Base-by-base conservation (phyloP, 768 basidiomycete genomes). In the Dioszegia crocea region DNA sequence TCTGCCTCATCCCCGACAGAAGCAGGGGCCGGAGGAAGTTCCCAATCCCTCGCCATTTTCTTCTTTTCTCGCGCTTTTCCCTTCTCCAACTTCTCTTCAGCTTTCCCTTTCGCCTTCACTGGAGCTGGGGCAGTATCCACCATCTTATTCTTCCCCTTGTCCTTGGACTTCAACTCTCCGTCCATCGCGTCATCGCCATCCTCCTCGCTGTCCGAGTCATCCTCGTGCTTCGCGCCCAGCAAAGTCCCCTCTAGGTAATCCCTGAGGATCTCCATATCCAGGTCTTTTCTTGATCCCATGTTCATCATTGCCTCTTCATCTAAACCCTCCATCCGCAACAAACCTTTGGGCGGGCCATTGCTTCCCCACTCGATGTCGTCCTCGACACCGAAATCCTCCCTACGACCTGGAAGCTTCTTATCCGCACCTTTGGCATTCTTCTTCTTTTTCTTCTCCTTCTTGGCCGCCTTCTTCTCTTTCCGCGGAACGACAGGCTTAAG, bases 331-430 rank as follows among this genome's bases (percentile, higher is more conserved):
- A 44, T n/a, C 4, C 41, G 19, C n/a, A 44, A 21, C 17, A 45
- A 6, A 10, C 43, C 56, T 16, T 60, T 63, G 5, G 73, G 68
- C 23, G 73, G 71, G 2, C 71, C 75, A 49, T 76, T 73, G 45
- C 71, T 72, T n/a, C 75, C 75, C 75, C 75, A 76, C 3, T 76
- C 73, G 24, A 76, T 50, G 57, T 76, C 75, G 4, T 70, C 72
- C 55, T 70, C 75, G 10, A 63, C 63, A 2, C 56, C 47, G 33
- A 57, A 51, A 27, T 61, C 48, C 45, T 47, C 57, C 59, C 61
- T 60, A 4, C 12, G 4, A 3, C 23, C 23, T 11, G 16, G 11
- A 16, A 27, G 16, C 39, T 53, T 40, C 38, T 16, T 41, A 27
- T 16, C 53, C 41, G 29, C 48, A 29, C 41, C 24, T 65, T 43